A percentile compares a stretch with the other conserved stretches of the same genome.
These are phyloP conservation scores for Amanita phalloides DNA, from an alignment of 768 basidiomycete species.

Conservation along the genomic window DNA sequence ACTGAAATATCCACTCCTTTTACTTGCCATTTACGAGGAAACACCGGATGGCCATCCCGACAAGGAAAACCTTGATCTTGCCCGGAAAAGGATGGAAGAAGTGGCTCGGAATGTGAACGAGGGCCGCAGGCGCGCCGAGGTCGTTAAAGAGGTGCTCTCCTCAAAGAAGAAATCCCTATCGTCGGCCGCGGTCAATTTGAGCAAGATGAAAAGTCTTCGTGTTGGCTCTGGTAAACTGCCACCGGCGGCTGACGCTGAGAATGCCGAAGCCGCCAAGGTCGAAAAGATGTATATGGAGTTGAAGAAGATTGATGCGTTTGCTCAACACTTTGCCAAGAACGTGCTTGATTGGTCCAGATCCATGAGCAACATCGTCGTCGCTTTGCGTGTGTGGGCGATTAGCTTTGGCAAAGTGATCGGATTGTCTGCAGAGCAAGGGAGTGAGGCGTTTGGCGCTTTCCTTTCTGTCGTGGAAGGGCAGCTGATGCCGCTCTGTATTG, in stretches of 20 bases:
- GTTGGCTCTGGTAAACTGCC: constrained; percentile 14
- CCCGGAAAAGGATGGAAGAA: constrained; percentile 54
- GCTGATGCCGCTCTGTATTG: constrained; percentile 40
- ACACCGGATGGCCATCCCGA: constrained; percentile 63
- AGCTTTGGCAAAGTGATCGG: constrained; percentile 63
- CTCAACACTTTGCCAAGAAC: constrained; percentile 50
- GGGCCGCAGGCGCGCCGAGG: constrained; percentile 62
- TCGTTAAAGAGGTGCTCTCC: constrained; percentile 63
- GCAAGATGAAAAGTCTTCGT: constrained; percentile 47
- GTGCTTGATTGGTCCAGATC: constrained; percentile 53
- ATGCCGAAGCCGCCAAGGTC: constrained; percentile 39
- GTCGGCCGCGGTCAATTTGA: constrained; percentile 44
- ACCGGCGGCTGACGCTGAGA: constrained; percentile 12
- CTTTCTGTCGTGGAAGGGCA: constrained; percentile 42
- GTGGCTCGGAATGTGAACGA: constrained; percentile 74
- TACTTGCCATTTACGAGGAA: constrained; percentile 64
- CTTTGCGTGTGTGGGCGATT: constrained; percentile 50
- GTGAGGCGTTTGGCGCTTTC: constrained; percentile 68
- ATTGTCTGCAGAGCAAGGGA: constrained; percentile 31
- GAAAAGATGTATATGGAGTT: constrained; percentile 45
- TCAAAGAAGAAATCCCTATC: constrained; percentile 34
- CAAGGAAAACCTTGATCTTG: constrained; percentile 42
- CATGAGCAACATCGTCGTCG: constrained; percentile 36
- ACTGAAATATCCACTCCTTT: constrained; percentile 86
- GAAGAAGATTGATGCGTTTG: constrained; percentile 43